Evolutionary conservation across 2,329 filamentous ascomycete genomes (phyloP).

Genomic region (Parascedosporium putredinis): DNA sequence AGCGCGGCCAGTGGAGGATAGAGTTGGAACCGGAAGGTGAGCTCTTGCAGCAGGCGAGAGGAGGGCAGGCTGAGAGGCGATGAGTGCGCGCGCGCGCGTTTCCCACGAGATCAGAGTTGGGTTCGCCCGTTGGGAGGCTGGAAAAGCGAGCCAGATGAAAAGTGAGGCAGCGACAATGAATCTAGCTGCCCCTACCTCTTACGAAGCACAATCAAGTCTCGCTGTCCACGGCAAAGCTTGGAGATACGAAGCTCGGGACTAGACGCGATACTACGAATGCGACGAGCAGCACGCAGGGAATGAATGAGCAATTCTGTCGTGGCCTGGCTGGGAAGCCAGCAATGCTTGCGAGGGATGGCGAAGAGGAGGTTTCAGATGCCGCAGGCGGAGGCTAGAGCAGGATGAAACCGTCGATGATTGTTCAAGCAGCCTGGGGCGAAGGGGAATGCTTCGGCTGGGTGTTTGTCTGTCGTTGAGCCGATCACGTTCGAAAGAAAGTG

Average conservation of each 20-base stretch:
- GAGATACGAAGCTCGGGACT: background rate
- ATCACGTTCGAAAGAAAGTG: background rate
- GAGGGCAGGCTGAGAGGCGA: background rate
- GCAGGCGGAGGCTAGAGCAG: background rate
- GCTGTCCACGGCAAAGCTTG: background rate
- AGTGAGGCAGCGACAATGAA: too few relatives aligned
- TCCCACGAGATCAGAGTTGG: background rate
- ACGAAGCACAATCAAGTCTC: background rate
- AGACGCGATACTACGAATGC: constrained; percentile 1
- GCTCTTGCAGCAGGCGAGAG: background rate
- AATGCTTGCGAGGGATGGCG: too few relatives aligned
- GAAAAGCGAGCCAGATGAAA: too few relatives aligned
- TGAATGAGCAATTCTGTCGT: too few relatives aligned
- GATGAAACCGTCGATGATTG: background rate
- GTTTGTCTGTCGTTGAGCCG: constrained; percentile 1
- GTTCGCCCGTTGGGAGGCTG: too few relatives aligned
- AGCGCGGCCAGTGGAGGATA: too few relatives aligned
- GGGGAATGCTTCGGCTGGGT: background rate
- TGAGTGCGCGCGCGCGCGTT: background rate
- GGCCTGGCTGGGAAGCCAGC: too few relatives aligned
- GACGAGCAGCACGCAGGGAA: background rate
- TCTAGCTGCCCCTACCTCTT: background rate
- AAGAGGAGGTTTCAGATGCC: too few relatives aligned
- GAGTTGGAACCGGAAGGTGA: background rate
- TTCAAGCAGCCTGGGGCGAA: background rate